These are phyloP conservation scores for Plasmodium coatneyi DNA, from an alignment of 169 alveolate genomes.

Conservation along the genomic window DNA sequence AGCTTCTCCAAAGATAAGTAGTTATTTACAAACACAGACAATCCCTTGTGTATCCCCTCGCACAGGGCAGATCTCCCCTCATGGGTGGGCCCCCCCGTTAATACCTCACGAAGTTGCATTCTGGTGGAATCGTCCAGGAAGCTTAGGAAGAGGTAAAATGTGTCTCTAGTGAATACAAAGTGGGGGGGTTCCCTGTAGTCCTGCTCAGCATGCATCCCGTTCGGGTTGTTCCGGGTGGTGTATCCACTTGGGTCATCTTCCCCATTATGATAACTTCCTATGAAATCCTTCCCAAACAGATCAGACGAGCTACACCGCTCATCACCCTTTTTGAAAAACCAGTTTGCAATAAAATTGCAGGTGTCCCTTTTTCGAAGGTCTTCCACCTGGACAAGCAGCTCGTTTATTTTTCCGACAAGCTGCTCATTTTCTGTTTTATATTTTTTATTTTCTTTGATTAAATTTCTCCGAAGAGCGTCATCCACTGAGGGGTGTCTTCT, in stretches of 20 bases:
- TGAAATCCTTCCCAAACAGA: not conserved
- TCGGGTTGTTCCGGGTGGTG: not conserved
- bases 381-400: slow-evolving; percentile 19
- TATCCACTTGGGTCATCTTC: not conserved
- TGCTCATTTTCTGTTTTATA: slow-evolving; percentile 40
- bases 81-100: not conserved
- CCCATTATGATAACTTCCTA: not conserved
- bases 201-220: not conserved
- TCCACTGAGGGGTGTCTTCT: not conserved
- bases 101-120: not conserved
- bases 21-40: slow-evolving; percentile 1
- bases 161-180: slow-evolving; percentile 33
- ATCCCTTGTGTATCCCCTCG: not conserved
- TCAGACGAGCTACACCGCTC: not conserved
- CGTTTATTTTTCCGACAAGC: slow-evolving; percentile 39
- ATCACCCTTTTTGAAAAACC: slow-evolving; percentile 27
- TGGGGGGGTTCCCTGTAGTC: not conserved
- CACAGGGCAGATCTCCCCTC: not conserved
- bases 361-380: slow-evolving; percentile 17
- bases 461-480: not conserved
- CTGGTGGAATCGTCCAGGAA: slow-evolving; percentile 10
- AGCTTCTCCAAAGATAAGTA: slow-evolving; percentile 28
- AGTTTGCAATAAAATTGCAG: slow-evolving; percentile 8
- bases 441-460: slow-evolving; percentile 42
- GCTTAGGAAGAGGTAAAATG: slow-evolving; percentile 35